A percentile compares a stretch with the other conserved stretches of the same genome.
phyloP scores from a whole-genome alignment of 1,139 yeast species.

The Scheffersomyces quercinus region DNA sequence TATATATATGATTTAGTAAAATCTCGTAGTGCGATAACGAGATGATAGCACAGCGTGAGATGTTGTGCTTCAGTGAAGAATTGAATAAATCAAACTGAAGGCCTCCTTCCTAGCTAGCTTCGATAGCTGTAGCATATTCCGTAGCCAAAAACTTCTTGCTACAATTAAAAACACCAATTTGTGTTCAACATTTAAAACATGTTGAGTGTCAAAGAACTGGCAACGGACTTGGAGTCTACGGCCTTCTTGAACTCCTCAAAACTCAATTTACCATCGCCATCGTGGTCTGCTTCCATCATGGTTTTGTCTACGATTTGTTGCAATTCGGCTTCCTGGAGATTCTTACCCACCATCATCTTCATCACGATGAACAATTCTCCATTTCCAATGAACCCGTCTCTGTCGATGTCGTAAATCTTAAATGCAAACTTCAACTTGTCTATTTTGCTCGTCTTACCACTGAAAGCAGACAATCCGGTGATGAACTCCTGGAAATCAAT shows the following conservation, averaged over 20 bases:
- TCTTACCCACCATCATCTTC: constrained; percentile 96
- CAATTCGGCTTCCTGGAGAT: constrained; percentile 79
- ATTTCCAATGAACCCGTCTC: constrained; percentile 92
- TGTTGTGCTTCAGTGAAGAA: background rate
- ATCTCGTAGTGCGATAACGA: too few relatives aligned
- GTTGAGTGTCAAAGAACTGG: constrained; percentile 56
- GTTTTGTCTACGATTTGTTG: constrained; percentile 97
- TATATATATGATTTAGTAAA: too few relatives aligned
- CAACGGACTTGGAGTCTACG: constrained; percentile 66
- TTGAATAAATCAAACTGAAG: background rate
- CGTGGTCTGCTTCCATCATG: constrained; percentile 89
- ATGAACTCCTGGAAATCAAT: constrained; percentile 96
- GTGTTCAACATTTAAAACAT: constrained; percentile 25
- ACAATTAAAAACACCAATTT: too few relatives aligned
- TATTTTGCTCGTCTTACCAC: constrained; percentile 80
- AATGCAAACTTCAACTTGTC: constrained; percentile 90
- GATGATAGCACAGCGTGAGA: too few relatives aligned
- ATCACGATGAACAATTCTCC: constrained; percentile 92
- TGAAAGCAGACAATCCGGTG: constrained; percentile 84
- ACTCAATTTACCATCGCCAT: constrained; percentile 85
- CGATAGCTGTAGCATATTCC: background rate
- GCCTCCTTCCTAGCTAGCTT: background rate
- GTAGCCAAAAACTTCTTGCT: too few relatives aligned
- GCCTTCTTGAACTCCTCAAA: constrained; percentile 85
- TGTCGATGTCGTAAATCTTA: constrained; percentile 91